Evolutionary conservation across 106 monocot species (phyloP), one percentile per base, ranked within the genome.

Genomic region (Agapanthus africanus): DNA sequence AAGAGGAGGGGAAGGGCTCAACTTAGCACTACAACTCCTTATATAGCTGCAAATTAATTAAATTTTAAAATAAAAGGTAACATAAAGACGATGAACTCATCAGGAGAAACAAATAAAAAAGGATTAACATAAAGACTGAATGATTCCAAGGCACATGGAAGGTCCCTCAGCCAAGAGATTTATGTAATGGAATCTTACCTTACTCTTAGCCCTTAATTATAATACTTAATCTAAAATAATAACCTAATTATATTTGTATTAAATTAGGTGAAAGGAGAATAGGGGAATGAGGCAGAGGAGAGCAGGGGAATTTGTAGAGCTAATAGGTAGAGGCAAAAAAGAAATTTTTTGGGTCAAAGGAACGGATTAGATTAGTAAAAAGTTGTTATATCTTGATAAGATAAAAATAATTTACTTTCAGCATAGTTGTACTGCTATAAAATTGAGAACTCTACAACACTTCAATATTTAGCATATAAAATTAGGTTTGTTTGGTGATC

Each of bases 71-170:
- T 32, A 33, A 6, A 61, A 61, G 31, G 32, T 6, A 34, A 34
- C 13, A 22, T 19, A 34, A 13, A 61, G 10, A 61, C n/a, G 19
- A 25, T 61, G 11, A 33, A 4, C 8, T 11, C 13, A 32, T 32
- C 5, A 9, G 56, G 56, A 57, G 22, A 10, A 41, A 66, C 18
- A 15, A 44, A 27, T 2, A 44, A 8, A 42, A 36, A 14, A 44
- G 30, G 10, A 44, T 27, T 68, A 49, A 30, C 8, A 35, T n/a
- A 27, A 50, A 25, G 68, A 68, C 31, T 68, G 49, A 50, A 68
- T 68, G 68, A 68, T 68, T 68, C 68, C 47, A 13, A 30, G 49
- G 68, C 68, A 68, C 68, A 68, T 49, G 68, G 49, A n/a, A 27
- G 44, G 34, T 16, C 33, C 46, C 18, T 68, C 33, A 68, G 32